Percentiles rank a stretch among this genome's conserved stretches.
Evolutionary conservation across 2,329 filamentous ascomycete genomes (phyloP).

Genomic region (Aureobasidium sp.): DNA sequence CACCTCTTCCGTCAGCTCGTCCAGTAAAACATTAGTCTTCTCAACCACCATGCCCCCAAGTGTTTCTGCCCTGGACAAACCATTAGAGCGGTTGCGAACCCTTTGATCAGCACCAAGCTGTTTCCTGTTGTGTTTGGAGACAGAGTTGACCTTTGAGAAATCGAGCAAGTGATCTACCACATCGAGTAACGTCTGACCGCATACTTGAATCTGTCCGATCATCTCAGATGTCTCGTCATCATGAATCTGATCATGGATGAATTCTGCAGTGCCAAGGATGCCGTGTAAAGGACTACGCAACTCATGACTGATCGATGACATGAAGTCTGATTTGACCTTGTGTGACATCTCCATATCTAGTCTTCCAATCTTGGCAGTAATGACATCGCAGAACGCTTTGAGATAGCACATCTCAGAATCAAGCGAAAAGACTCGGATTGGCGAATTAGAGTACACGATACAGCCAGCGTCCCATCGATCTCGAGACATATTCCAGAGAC

Average conservation of each 20-base stretch:
- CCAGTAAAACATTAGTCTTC: slow-evolving; percentile 9
- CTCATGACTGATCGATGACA: slow-evolving; percentile 60
- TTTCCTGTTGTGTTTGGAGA: slow-evolving; percentile 10
- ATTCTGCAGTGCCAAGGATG: slow-evolving; percentile 53
- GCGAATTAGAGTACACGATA: slow-evolving; percentile 52
- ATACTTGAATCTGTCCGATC: slow-evolving; percentile 50
- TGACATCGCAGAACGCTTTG: slow-evolving; percentile 46
- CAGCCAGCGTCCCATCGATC: slow-evolving; percentile 47
- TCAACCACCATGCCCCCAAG: slow-evolving; percentile 17
- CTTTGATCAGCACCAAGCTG: background rate
- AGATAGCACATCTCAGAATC: slow-evolving; percentile 48
- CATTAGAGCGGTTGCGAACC: background rate
- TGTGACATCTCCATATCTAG: slow-evolving; percentile 46
- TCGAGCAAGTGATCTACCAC: slow-evolving; percentile 40
- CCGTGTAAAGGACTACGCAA: slow-evolving; percentile 54
- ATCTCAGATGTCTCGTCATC: slow-evolving; percentile 39
- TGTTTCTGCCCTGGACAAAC: slow-evolving; percentile 2
- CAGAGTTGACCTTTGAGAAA: slow-evolving; percentile 42
- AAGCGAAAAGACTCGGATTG: slow-evolving; percentile 45
- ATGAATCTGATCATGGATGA: slow-evolving; percentile 47
- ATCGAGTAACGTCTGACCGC: slow-evolving; percentile 53
- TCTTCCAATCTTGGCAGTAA: slow-evolving; percentile 45
- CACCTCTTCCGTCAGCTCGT: slow-evolving; percentile 9
- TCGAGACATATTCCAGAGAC: slow-evolving; percentile 56
- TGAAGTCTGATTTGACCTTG: slow-evolving; percentile 57